A percentile compares a stretch with the other conserved stretches of the same genome.
These are phyloP conservation scores for Emiliania huxleyi DNA, from an alignment of 78 protist genomes.

Conservation along the genomic window DNA sequence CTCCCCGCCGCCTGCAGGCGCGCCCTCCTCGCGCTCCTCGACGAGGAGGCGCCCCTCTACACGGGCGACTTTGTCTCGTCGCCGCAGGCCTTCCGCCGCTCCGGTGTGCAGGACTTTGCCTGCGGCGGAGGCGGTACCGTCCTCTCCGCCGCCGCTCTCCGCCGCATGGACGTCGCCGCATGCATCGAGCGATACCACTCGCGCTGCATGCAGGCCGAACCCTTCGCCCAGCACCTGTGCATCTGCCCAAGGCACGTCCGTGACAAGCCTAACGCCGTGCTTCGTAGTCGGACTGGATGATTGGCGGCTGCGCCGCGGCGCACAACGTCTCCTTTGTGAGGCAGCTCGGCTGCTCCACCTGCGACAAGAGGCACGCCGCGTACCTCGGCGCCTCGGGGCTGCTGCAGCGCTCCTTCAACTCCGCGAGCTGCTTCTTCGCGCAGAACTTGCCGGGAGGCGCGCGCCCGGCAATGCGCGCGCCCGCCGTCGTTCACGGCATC, in stretches of 20 bases:
- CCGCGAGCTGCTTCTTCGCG: not conserved
- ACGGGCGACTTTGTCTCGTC: not conserved
- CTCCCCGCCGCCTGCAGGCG: not conserved
- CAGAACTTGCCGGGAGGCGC: not conserved
- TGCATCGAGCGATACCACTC: not conserved
- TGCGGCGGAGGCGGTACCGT: slow-evolving; percentile 27
- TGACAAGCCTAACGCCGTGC: not conserved
- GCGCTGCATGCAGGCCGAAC: too few species aligned
- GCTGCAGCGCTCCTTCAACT: not conserved
- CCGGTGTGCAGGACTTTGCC: not conserved
- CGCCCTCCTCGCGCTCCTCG: not conserved
- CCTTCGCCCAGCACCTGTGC: too few species aligned
- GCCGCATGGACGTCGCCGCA: not conserved
- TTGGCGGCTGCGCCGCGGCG: not conserved
- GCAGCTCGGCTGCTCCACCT: not conserved
- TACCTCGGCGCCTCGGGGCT: not conserved
- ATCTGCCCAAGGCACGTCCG: too few species aligned
- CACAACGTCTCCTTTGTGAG: not conserved
- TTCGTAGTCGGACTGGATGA: not conserved
- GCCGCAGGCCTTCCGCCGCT: not conserved
- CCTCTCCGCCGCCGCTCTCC: not conserved
- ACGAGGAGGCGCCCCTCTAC: not conserved
- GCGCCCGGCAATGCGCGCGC: not conserved
- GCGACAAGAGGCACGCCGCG: not conserved
- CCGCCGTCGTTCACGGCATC: not conserved